Conservation (phyloP, 139 green algal species). For the Chlorella sp. region DNA sequence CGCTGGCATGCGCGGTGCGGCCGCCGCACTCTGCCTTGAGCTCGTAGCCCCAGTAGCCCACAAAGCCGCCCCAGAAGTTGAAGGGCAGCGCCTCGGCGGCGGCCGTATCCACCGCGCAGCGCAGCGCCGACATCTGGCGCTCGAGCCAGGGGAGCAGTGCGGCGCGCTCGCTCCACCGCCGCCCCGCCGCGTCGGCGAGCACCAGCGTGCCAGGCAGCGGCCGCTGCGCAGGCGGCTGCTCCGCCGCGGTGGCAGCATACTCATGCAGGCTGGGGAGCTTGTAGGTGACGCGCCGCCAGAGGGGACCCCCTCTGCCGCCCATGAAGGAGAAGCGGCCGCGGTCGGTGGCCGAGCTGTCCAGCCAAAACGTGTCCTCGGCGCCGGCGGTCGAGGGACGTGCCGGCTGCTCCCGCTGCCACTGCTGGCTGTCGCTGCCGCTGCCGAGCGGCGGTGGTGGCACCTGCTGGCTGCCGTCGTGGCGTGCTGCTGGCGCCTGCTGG, state of each 20-base stretch:
- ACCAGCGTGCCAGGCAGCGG: too few species aligned
- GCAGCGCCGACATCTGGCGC: too few species aligned
- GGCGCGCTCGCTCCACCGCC: neutral
- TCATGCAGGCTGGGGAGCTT: too few species aligned
- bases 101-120: too few species aligned
- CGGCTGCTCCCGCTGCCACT: slow-evolving; percentile 16
- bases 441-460: neutral
- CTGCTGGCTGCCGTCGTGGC: neutral
- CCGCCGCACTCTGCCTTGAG: slow-evolving; percentile 85
- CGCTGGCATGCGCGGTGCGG: slow-evolving; percentile 9
- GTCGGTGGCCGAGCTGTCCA: slow-evolving; percentile 83
- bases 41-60: slow-evolving; percentile 98
- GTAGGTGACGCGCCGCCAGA: slow-evolving; percentile 84
- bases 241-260: too few species aligned
- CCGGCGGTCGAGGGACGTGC: too few species aligned
- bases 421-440: slow-evolving; percentile 4
- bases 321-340: slow-evolving; percentile 93
- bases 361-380: slow-evolving; percentile 95
- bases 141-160: too few species aligned
- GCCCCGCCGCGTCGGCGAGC: too few species aligned
- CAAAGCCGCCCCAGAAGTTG: slow-evolving; percentile 92
- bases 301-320: slow-evolving; percentile 73
- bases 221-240: too few species aligned
- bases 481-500: neutral
- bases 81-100: slow-evolving; percentile 80